Evolutionary conservation across 805 yeast species (phyloP).

Genomic region (Zygoascus ofunaensis): DNA sequence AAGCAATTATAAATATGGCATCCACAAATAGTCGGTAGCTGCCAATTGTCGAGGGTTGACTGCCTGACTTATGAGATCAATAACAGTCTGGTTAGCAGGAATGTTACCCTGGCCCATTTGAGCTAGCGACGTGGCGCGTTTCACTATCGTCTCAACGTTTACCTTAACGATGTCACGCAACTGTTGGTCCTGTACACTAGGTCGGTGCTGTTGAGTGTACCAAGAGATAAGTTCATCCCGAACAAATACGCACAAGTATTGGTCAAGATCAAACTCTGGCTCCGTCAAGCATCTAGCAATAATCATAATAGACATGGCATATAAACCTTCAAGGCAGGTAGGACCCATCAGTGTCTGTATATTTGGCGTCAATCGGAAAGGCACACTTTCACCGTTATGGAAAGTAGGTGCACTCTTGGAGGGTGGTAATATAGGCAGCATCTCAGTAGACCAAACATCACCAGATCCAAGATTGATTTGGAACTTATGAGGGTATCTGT

Average conservation of each 20-base stretch:
- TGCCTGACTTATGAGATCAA: constrained; percentile 87
- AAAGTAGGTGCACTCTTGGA: constrained; percentile 68
- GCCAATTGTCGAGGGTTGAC: constrained; percentile 92
- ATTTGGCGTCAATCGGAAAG: constrained; percentile 94
- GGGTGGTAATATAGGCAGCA: constrained; percentile 58
- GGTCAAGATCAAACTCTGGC: constrained; percentile 87
- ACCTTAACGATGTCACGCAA: constrained; percentile 77
- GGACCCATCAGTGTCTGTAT: constrained; percentile 91
- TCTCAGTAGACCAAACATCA: constrained; percentile 85
- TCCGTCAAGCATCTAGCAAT: constrained; percentile 84
- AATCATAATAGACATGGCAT: constrained; percentile 72
- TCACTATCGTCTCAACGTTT: constrained; percentile 77
- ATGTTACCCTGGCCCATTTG: constrained; percentile 50
- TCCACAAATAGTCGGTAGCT: constrained; percentile 83
- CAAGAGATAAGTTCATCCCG: constrained; percentile 92
- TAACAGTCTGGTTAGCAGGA: constrained; percentile 77
- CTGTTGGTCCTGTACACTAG: constrained; percentile 75
- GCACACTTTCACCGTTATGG: constrained; percentile 86
- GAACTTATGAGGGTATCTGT: constrained; percentile 89
- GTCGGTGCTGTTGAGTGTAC: constrained; percentile 78
- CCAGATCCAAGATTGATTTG: constrained; percentile 76
- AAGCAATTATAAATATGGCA: constrained; percentile 68
- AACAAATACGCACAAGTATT: constrained; percentile 84
- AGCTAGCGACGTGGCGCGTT: constrained; percentile 70
- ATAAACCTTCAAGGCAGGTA: constrained; percentile 84